These are phyloP conservation scores for Clitopilus hobsonii DNA, from an alignment of 768 basidiomycete species.

Conservation along the genomic window DNA sequence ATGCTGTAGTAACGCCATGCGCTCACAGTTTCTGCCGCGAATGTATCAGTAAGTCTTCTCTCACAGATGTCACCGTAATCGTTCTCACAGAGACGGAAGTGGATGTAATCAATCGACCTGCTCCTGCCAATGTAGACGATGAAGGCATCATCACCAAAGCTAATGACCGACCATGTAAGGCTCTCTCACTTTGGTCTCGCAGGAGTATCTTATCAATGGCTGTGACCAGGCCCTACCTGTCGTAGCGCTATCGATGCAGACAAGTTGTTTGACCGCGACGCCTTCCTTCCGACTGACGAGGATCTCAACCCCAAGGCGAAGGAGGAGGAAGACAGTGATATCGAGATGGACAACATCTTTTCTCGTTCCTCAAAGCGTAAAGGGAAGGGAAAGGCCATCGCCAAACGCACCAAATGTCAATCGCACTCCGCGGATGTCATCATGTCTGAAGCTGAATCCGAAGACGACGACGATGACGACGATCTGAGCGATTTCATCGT, in stretches of 20 bases:
- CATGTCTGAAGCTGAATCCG: slow-evolving; percentile 15
- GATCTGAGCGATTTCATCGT: slow-evolving; percentile 52
- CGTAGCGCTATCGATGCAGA: slow-evolving; percentile 42
- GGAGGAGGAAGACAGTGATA: slow-evolving; percentile 25
- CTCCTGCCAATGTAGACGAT: slow-evolving; percentile 26
- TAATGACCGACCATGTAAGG: slow-evolving; percentile 49
- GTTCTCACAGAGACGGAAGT: slow-evolving; percentile 18
- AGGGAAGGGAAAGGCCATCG: slow-evolving; percentile 23
- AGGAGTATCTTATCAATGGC: too few species aligned
- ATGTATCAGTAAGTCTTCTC: slow-evolving; percentile 41
- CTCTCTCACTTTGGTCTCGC: background rate
- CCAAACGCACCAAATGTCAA: background rate
- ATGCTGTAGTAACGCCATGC: slow-evolving; percentile 56
- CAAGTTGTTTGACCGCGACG: slow-evolving; percentile 47
- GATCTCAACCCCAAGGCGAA: slow-evolving; percentile 29
- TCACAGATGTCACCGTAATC: background rate
- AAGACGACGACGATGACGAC: slow-evolving; percentile 34
- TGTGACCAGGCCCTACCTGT: slow-evolving; percentile 53
- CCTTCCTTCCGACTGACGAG: slow-evolving; percentile 57
- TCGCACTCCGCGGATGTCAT: background rate
- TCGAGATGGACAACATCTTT: slow-evolving; percentile 24
- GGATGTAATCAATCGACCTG: slow-evolving; percentile 39
- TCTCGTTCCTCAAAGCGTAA: slow-evolving; percentile 15
- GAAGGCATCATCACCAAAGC: slow-evolving; percentile 30
- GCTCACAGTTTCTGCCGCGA: slow-evolving; percentile 58